Base-by-base conservation (phyloP, 1,284 basidiomycete species). In the Cryptococcus sp. region DNA sequence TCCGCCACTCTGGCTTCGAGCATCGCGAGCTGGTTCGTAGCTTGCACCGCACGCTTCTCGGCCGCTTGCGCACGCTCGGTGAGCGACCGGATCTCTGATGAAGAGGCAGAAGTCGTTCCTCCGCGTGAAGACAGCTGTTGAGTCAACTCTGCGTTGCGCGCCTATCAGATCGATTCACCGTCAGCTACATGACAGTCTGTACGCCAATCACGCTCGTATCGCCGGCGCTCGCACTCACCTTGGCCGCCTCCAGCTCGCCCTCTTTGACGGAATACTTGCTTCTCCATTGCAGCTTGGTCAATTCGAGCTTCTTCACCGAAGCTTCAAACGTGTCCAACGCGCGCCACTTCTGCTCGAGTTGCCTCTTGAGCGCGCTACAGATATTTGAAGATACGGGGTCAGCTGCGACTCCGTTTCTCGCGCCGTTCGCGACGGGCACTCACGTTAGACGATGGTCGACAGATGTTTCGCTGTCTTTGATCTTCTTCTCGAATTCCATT, bases 271-370 rank as follows among this genome's bases (percentile, higher is more conserved):
- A 83, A 43, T 92, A 82, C 78, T 93, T 91, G 64, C 86, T 84
- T 64, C 92, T 85, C 93, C 93, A 97, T 35, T 85, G 82, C n/a
- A 84, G 81, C 75, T 94, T 93, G 25, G 86, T 85, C 57, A 95
- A 89, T 1, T 88, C 86, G 60, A 91, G 87, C 20, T 85, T 84
- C 82, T 91, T 95, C 57, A 98, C 84, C 51, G 90, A 88, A 15
- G 82, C 80, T 78, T 99, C 95, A 69, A 98, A 94, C 71, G 89
- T 90, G 79, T 99, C 95, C 56, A 99, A 85, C 75, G 95, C 91
- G 64, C 87, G 88, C 89, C 93, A 93, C 60, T 92, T 86, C 47
- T 83, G 78, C 62, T 98, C 95, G 43, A 97, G 84, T 71, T 94
- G 91, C 67, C 89, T 89, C 73, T 89, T 87, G 81, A 99, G 86